Percentiles rank a stretch among this genome's conserved stretches.
Conservation (phyloP, 139 green algal species). For the Picochlorum sp. region DNA sequence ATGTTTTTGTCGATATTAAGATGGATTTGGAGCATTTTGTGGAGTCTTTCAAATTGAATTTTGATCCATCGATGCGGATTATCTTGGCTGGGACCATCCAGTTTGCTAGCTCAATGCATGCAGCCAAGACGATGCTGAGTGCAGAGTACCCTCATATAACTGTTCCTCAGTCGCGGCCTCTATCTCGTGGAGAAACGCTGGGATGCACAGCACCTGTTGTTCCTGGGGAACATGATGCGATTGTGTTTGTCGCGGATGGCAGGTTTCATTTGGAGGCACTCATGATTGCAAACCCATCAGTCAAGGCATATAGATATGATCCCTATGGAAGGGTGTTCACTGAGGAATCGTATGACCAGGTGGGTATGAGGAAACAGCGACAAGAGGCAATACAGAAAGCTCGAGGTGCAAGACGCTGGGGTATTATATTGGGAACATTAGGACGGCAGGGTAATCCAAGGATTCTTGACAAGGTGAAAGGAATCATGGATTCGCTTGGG, state of each 20-base stretch:
- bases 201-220: conserved; percentile 87
- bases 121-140: conserved; percentile 37
- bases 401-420: conserved; percentile 41
- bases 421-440: conserved; percentile 91
- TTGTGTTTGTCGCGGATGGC: conserved; percentile 87
- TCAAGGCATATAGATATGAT: conserved; percentile 94
- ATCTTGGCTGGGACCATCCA: conserved; percentile 93
- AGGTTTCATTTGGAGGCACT: conserved; percentile 97
- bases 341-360: conserved; percentile 89
- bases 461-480: conserved; percentile 56
- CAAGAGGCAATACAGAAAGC: conserved; percentile 62
- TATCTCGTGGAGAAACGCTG: conserved; percentile 76
- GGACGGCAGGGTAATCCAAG: conserved; percentile 92
- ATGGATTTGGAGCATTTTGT: conserved; percentile 89
- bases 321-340: conserved; percentile 78
- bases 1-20: conserved; percentile 98
- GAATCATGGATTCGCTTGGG: conserved; percentile 28
- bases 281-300: conserved; percentile 96
- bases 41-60: conserved; percentile 58
- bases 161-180: conserved; percentile 38
- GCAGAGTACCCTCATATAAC: conserved; percentile 46
- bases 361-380: conserved; percentile 73
- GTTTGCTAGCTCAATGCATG: conserved; percentile 80
- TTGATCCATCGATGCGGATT: conserved; percentile 31
- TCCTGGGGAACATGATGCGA: conserved; percentile 34